Conservation (phyloP, 495 filamentous ascomycete genomes). For the Hypoxylon subgilvum region DNA sequence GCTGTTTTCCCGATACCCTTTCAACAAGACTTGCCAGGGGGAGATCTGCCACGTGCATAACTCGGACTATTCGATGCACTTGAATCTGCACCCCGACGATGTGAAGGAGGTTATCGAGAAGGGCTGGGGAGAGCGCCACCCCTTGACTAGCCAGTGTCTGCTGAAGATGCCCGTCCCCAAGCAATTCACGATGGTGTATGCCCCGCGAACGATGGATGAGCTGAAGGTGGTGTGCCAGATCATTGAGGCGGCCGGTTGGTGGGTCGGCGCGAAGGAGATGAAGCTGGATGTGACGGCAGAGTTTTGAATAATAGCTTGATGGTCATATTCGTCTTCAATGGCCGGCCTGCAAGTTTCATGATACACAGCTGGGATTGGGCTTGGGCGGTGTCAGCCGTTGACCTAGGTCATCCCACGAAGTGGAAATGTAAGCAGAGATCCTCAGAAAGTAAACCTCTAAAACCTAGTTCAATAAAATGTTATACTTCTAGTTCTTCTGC, state of each 20-base stretch:
- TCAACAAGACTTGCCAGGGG: conserved; percentile 70
- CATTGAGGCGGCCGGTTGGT: conserved; percentile 73
- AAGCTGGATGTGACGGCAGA: conserved; percentile 42
- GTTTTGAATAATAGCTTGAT: not conserved
- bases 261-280: conserved; percentile 50
- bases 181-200: conserved; percentile 84
- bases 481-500: not conserved
- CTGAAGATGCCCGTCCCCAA: conserved; percentile 64
- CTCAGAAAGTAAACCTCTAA: too few relatives aligned
- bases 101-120: conserved; percentile 75
- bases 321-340: not conserved
- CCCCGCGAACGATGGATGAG: conserved; percentile 69
- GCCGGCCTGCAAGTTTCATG: not conserved
- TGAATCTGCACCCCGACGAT: conserved; percentile 79
- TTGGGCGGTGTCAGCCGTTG: too few relatives aligned
- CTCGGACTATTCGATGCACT: conserved; percentile 75
- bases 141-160: conserved; percentile 66
- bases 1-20: conserved; percentile 65
- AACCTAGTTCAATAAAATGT: too few relatives aligned
- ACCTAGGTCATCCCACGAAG: too few relatives aligned
- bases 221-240: conserved; percentile 72
- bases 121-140: conserved; percentile 91
- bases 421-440: too few relatives aligned
- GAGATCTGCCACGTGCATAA: conserved; percentile 84
- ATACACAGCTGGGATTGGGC: not conserved